Evolutionary conservation across 768 basidiomycete species (phyloP), one percentile per base, ranked within the genome.

Genomic region (Boletus sp.): DNA sequence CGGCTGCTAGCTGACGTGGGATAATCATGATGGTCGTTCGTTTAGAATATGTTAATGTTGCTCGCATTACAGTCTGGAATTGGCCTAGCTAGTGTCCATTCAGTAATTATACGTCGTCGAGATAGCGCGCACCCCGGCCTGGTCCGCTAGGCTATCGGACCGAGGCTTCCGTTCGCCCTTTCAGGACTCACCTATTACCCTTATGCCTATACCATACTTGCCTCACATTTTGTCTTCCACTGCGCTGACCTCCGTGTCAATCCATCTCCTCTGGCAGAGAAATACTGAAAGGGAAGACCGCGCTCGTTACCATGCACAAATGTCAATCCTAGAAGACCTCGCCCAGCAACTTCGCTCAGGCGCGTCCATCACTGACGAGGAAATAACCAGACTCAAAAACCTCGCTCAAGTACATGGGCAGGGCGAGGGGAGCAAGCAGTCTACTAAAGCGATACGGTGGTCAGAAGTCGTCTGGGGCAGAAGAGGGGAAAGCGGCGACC

Each of bases 181-280:
- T 32, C 6, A 1, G 6, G 12, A 30, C 7, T 1, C 8, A 15
- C 39, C 30, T n/a, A n/a, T 36, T 57, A 20, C 20, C 17, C 33
- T 10, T 17, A 73, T 73, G 72, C 52, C 55, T 4, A 55, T 61
- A 54, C 63, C 72, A 30, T 89, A 88, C 72, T 66, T 86, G 55
- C 85, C 84, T 30, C 86, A 89, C 62, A 73, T 86, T 52, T 51
- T 89, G 59, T 89, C 83, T 69, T 82, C 86, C 33, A 73, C 85
- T 46, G 86, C 85, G 9, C 75, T 88, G 63, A 83, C 81, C 47
- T 87, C 87, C 24, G 68, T 89, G 57, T 83, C 86, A 30, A 83
- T 87, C 55, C 87, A 90, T 70, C 74, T 87, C 29, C 77, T 89
- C 39, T 77, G 72, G 65, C 78, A 82, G 51, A 78, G 83, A 57